These are phyloP conservation scores for Cornus kousa DNA, from an alignment of 148 eudicot species.

Conservation along the genomic window DNA sequence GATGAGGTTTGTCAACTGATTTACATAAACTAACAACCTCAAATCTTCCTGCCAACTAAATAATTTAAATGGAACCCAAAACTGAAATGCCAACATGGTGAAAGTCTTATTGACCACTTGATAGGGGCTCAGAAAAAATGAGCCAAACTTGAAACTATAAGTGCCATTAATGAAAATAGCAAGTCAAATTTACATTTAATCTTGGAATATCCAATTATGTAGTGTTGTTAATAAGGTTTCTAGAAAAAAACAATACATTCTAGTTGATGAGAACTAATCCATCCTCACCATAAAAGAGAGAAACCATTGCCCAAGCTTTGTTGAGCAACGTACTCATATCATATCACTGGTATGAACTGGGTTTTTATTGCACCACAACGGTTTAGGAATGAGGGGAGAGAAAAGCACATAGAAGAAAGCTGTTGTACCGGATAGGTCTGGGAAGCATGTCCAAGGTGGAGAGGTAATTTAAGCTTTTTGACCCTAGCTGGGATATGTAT, in stretches of 20 bases:
- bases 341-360: not conserved
- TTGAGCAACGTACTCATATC: not conserved
- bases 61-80: not conserved
- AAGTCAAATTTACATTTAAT: not conserved
- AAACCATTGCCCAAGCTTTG: not conserved
- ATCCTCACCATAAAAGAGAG: not conserved
- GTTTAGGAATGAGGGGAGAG: not conserved
- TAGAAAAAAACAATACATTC: not conserved
- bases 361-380: not conserved
- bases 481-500: not conserved
- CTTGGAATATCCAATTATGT: not conserved
- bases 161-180: not conserved
- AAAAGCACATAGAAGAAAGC: not conserved
- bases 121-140: not conserved
- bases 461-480: conserved; percentile 3
- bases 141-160: not conserved
- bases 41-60: not conserved
- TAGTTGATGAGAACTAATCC: not conserved
- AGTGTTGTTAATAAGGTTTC: not conserved
- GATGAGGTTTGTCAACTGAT: not conserved
- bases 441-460: not conserved
- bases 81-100: not conserved
- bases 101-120: not conserved
- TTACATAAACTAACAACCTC: not conserved
- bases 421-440: not conserved